These are phyloP conservation scores for Trametes punicea DNA, from an alignment of 768 basidiomycete species.

Conservation along the genomic window DNA sequence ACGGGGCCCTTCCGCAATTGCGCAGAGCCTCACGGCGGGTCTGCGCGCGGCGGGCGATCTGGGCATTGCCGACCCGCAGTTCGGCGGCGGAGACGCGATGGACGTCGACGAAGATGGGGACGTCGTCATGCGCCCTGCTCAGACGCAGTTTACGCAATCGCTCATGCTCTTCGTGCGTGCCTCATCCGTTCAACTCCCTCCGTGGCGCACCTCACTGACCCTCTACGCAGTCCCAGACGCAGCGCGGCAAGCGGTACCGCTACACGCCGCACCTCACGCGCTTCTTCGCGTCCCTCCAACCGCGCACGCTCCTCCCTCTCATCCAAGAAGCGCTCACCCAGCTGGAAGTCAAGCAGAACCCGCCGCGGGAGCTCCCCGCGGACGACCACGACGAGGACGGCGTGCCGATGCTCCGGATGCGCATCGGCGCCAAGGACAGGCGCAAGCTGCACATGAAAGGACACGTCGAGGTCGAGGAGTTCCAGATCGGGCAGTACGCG, in stretches of 20 bases:
- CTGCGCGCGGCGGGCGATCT: conserved; percentile 73
- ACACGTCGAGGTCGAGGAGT: conserved; percentile 69
- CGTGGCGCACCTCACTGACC: background rate
- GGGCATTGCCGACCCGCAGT: conserved; percentile 59
- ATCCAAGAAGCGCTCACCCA: conserved; percentile 51
- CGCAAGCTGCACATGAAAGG: conserved; percentile 68
- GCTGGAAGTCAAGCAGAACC: conserved; percentile 50
- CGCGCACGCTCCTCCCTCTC: conserved; percentile 48
- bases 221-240: conserved; percentile 71
- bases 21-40: conserved; percentile 65
- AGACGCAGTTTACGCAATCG: conserved; percentile 76
- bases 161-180: conserved; percentile 74
- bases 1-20: conserved; percentile 50
- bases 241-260: conserved; percentile 52
- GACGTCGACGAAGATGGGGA: conserved; percentile 55
- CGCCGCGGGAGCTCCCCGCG: conserved; percentile 27
- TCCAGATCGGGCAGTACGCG: conserved; percentile 42
- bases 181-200: background rate
- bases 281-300: conserved; percentile 66
- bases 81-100: conserved; percentile 34
- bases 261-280: conserved; percentile 78
- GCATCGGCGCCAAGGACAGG: conserved; percentile 68
- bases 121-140: conserved; percentile 54
- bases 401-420: conserved; percentile 30
- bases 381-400: conserved; percentile 6